phyloP scores from a whole-genome alignment of 768 basidiomycete genomes.

The Mycena olivaceomarginata region DNA sequence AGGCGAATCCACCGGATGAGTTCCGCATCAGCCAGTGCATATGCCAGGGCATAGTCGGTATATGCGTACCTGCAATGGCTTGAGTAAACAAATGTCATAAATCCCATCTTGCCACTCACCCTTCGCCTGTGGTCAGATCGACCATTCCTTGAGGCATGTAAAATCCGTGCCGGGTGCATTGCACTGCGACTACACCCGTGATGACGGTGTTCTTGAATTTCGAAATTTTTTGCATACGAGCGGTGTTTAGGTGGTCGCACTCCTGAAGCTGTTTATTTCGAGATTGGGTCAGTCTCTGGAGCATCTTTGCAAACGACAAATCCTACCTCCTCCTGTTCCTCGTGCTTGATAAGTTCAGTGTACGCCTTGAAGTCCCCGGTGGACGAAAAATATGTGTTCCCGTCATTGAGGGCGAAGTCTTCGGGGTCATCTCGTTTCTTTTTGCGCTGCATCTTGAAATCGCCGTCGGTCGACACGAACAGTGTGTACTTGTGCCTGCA shows the following conservation, averaged over 20 bases:
- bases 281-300: too few relatives aligned
- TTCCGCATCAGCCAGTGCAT: neutral
- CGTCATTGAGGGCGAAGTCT: slow-evolving; percentile 16
- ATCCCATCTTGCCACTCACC: neutral
- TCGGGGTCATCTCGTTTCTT: slow-evolving; percentile 20
- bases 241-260: slow-evolving; percentile 40
- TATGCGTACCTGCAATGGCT: slow-evolving; percentile 4
- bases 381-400: neutral
- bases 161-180: slow-evolving; percentile 55
- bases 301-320: too few relatives aligned
- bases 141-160: slow-evolving; percentile 44
- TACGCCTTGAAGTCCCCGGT: neutral
- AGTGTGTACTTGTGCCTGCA: slow-evolving; percentile 7
- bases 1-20: slow-evolving; percentile 46
- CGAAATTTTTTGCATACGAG: slow-evolving; percentile 50
- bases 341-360: too few relatives aligned
- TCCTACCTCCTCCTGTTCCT: too few relatives aligned
- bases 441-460: slow-evolving; percentile 27
- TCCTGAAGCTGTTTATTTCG: too few relatives aligned
- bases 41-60: slow-evolving; percentile 26
- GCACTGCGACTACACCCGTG: slow-evolving; percentile 51
- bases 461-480: slow-evolving; percentile 17
- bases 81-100: too few relatives aligned
- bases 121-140: slow-evolving; percentile 28
- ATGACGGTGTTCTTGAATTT: slow-evolving; percentile 53